These are phyloP conservation scores for Naganishia kalamii DNA, from an alignment of 768 basidiomycete species.

Conservation along the genomic window DNA sequence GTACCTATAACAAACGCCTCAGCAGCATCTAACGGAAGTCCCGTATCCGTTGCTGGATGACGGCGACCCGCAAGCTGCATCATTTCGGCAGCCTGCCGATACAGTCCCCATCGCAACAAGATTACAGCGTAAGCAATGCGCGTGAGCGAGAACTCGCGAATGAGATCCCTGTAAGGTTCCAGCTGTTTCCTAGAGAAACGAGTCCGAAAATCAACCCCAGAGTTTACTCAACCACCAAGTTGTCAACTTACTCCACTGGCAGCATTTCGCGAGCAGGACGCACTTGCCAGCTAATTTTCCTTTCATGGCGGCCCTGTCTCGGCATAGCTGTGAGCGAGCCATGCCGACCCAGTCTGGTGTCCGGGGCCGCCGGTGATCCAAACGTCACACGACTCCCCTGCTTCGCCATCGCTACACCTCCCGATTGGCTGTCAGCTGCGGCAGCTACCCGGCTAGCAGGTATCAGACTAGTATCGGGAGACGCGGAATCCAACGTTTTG, in stretches of 20 bases:
- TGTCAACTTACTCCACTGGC: not conserved
- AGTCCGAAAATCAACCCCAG: constrained; percentile 21
- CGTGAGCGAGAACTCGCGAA: constrained; percentile 28
- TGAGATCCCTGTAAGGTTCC: constrained; percentile 16
- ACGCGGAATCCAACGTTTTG: constrained; percentile 6
- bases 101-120: constrained; percentile 33
- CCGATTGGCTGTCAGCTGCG: not conserved
- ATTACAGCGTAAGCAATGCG: constrained; percentile 40
- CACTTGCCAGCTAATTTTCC: not conserved
- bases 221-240: constrained; percentile 25
- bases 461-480: not conserved
- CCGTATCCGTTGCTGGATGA: not conserved
- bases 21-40: not conserved
- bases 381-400: constrained; percentile 1
- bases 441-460: not conserved
- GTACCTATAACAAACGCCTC: constrained; percentile 4
- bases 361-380: not conserved
- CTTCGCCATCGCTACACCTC: not conserved
- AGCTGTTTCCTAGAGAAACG: constrained; percentile 7
- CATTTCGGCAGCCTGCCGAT: constrained; percentile 27
- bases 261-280: not conserved
- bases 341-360: not conserved
- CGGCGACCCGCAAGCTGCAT: constrained; percentile 21
- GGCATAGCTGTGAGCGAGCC: not conserved
- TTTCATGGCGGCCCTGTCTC: not conserved